These are phyloP conservation scores for Penicillium sp. DNA, from an alignment of 2,329 filamentous ascomycete genomes.

Conservation along the genomic window DNA sequence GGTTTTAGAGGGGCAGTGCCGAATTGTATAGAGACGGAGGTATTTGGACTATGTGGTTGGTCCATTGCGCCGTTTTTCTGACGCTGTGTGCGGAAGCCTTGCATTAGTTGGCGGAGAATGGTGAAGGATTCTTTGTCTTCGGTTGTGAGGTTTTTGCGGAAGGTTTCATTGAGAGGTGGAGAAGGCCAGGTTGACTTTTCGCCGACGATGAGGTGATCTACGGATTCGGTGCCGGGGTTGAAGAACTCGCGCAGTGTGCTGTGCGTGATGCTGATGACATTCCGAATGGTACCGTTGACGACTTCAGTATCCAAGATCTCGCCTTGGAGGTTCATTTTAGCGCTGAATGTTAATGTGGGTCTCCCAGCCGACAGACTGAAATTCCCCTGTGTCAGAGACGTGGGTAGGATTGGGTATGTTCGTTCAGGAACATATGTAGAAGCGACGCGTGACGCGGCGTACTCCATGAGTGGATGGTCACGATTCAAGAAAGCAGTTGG, in stretches of 20 bases:
- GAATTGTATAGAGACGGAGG: conserved; percentile 31
- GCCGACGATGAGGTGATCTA: conserved; percentile 35
- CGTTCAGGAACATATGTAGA: conserved; percentile 60
- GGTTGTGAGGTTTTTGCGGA: conserved; percentile 33
- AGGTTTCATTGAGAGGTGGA: conserved; percentile 18
- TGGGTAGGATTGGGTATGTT: conserved; percentile 62
- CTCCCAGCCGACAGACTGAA: conserved; percentile 60
- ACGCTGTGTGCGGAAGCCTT: conserved; percentile 41
- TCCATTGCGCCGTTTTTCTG: conserved; percentile 46
- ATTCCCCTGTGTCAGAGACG: conserved; percentile 50
- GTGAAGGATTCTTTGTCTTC: conserved; percentile 42
- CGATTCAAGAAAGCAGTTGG: conserved; percentile 64
- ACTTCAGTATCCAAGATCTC: conserved; percentile 60
- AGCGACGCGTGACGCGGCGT: conserved; percentile 59
- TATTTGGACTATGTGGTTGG: conserved; percentile 19
- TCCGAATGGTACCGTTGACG: conserved; percentile 57
- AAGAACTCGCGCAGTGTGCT: conserved; percentile 45
- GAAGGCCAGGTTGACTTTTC: conserved; percentile 29
- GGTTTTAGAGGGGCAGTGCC: conserved; percentile 27
- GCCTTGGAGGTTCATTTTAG: conserved; percentile 57
- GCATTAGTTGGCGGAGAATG: conserved; percentile 43
- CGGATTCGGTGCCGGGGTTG: conserved; percentile 24
- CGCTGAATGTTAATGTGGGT: conserved; percentile 66
- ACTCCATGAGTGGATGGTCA: conserved; percentile 56
- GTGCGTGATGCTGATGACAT: conserved; percentile 59